Conservation (phyloP, 169 alveolate species). For the Cryptosporidium andersoni region DNA sequence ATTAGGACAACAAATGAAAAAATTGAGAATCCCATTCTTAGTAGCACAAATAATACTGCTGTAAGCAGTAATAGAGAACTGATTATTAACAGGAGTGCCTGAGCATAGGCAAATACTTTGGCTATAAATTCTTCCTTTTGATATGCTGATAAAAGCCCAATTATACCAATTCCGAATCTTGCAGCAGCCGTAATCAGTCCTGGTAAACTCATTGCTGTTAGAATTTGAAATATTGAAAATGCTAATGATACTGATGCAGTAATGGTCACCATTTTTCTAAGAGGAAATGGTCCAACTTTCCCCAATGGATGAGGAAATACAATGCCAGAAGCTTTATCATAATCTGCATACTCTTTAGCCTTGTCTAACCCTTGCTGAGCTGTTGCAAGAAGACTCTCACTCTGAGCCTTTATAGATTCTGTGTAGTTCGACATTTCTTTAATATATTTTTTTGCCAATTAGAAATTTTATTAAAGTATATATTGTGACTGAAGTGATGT, state of each 20-base stretch:
- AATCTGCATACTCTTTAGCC: constrained; percentile 70
- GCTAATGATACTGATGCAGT: constrained; percentile 35
- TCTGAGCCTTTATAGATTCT: constrained; percentile 63
- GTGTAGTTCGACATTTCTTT: constrained; percentile 46
- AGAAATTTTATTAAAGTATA: background rate
- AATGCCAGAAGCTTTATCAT: constrained; percentile 64
- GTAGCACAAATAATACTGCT: constrained; percentile 52
- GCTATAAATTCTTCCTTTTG: constrained; percentile 60
- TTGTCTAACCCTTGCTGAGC: constrained; percentile 70
- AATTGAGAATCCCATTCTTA: constrained; percentile 57
- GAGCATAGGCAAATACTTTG: constrained; percentile 57
- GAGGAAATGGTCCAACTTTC: constrained; percentile 68
- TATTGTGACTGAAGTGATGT: background rate
- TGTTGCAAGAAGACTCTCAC: constrained; percentile 51
- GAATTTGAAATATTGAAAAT: constrained; percentile 56
- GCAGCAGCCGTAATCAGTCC: constrained; percentile 52
- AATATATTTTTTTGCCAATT: background rate
- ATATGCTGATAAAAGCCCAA: constrained; percentile 61
- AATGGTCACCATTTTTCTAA: constrained; percentile 64
- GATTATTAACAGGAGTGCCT: constrained; percentile 41
- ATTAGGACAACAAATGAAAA: constrained; percentile 60
- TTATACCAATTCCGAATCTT: constrained; percentile 65
- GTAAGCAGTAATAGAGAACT: constrained; percentile 52
- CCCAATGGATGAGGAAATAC: constrained; percentile 70
- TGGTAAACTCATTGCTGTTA: constrained; percentile 71